Evolutionary conservation across 2,329 filamentous ascomycete species (phyloP), one percentile per base, ranked within the genome.

Genomic region (Nigrospora oryzae): DNA sequence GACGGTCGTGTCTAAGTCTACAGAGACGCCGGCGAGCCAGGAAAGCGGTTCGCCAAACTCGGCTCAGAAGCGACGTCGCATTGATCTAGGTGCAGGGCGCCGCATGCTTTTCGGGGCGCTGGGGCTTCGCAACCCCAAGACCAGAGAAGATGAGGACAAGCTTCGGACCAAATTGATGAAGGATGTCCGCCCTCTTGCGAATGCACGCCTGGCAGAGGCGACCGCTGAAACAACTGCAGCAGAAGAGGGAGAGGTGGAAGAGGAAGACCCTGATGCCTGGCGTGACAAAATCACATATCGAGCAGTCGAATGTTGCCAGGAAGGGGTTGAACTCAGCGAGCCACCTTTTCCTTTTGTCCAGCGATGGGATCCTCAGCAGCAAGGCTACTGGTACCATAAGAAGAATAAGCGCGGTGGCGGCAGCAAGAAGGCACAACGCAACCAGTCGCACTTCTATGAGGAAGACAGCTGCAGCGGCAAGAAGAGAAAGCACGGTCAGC

Each of bases 331-430:
- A 31, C 70, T 95, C 38, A 85, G 77, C 43, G 76, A 86, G 32
- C 90, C 91, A 0, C 87, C 90, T 0, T 96, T 94, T 57, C 90
- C 90, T 0, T 96, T 96, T 61, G 72, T 86, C 14, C 89, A 96
- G 62, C 78, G 86, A 39, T 96, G 90, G 91, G 88, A 95, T 62
- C 75, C 79, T 4, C 83, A 89, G 49, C 86, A 90, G 55, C 74
- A 77, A 60, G 51, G 55, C 32, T 50, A 49, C 14, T 66, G 68
- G 51, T 64, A 56, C 42, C 59, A 60, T 2, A 68, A 69, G 52
- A 65, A 63, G 37, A 63, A 61, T 35, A 66, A 67, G 40, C 59
- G 64, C 28, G 63, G 65, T 19, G 63, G 62, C 34, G 78, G 71
- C 50, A 65, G 69, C 44, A 82, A 83, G 58, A 68, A 71, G 44